Evolutionary conservation across 1,284 basidiomycete genomes (phyloP), one percentile per base, ranked within the genome.

Genomic region (Boletus sp.): DNA sequence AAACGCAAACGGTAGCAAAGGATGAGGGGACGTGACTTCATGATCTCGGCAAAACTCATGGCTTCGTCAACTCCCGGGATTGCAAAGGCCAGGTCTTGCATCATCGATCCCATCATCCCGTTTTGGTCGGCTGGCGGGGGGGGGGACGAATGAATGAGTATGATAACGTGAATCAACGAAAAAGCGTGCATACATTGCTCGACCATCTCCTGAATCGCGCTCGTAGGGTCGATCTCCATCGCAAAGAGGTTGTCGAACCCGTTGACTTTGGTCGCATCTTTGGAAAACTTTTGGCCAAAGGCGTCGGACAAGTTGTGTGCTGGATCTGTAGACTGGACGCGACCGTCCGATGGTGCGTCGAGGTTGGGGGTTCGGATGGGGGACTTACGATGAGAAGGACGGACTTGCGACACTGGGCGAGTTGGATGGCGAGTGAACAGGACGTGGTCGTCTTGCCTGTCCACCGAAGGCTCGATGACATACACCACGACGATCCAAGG

Each of bases 1-100:
- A 27, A 25, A 25, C 34, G 38, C 41, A 29, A 48, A 45, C 37
- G 19, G 47, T 35, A 34, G 9, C 34, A 35, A 4, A 8, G 17
- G 7, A 2, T 10, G 14, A 12, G 13, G 8, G 2, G 2, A 7
- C 72, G 81, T 53, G 53, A 94, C 92, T 99, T 99, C 96, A 99
- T 99, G 70, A 99, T 96, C 70, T 99, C 95, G 0, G 95, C 96
- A 61, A 99, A 99, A 51, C 94, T 95, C 95, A 99, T 99, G 3
- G 95, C 95, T 70, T 99, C 95, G 65, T 99, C 95, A 1, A 99
- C 95, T 72, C 95, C 95, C 0, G 95, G 95, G 52, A 99, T 99
- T 1, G 96, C 94, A 63, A 99, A 99, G 0, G 95, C 96, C 33
- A 99, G 78, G 71, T 99, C 95, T 69, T 99, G 95, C 93, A 99